Evolutionary conservation across 139 green algal genomes (phyloP), one percentile per base, ranked within the genome.

Genomic region (Chlamydomonas eustigma): DNA sequence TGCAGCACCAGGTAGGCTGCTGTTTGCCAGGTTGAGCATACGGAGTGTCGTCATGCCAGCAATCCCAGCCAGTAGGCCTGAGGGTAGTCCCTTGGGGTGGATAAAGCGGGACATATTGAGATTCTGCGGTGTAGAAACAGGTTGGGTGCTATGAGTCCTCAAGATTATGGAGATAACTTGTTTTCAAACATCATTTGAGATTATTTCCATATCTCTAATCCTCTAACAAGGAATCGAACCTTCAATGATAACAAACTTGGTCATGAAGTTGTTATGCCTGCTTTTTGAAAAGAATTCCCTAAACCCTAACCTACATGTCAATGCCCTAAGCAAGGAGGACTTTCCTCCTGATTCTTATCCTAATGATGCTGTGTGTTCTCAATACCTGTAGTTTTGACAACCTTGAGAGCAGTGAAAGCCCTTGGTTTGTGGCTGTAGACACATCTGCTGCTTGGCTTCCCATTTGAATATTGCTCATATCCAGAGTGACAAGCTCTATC

Each of bases 391-490:
- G 8, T 33, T 44, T 39, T 5, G 65, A 37, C 33, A 72, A 34
- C 8, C 33, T 33, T 6, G 65, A 72, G 8, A 72, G 65, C 8
- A 33, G 22, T 12, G 28, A 34, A 33, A 72, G 65, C 8, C 6
- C 58, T 24, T 6, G 25, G 58, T 70, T 35, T 6, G 58, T 70
- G 58, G 6, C 65, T 39, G 65, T 12, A 31, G 65, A 25, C 65
- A 44, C 3, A 34, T 4, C 65, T n/a, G n/a, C n/a, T n/a, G n/a
- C n/a, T n/a, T n/a, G n/a, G 22, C 33, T 34, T 44, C 34, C 33
- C 33, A 50, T 72, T 6, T 22, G 65, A 12, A 72, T n/a, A 12
- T 24, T 22, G 65, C 65, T 72, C 65, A 72, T 72, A 22, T 72
- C 65, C 4, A 72, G 31, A 4, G 8, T 22, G 8, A 12, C 22